Evolutionary conservation across 2,329 filamentous ascomycete species (phyloP).

Genomic region (Monilinia laxa): DNA sequence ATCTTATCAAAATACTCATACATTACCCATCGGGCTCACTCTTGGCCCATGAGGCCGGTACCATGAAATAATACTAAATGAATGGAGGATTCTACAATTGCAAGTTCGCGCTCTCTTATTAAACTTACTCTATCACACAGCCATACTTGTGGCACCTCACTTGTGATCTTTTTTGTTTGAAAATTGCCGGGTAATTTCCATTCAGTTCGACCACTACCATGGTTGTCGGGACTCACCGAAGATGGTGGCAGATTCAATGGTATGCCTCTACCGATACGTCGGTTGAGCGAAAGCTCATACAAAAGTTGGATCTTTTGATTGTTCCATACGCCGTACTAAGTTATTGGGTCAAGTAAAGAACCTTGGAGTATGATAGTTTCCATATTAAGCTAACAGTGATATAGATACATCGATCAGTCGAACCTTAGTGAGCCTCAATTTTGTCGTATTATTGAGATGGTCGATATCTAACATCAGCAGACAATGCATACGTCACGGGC

Average conservation of each 20-base stretch:
- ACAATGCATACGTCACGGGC: slow-evolving; percentile 35
- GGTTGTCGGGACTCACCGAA: background rate
- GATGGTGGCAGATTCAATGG: slow-evolving; percentile 42
- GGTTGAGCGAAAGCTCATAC: slow-evolving; percentile 51
- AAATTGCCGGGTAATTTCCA: background rate
- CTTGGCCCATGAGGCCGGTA: background rate
- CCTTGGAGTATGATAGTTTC: background rate
- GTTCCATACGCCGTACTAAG: slow-evolving; percentile 55
- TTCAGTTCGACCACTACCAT: background rate
- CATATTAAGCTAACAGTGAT: background rate
- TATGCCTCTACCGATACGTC: slow-evolving; percentile 49
- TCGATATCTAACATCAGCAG: slow-evolving; percentile 29
- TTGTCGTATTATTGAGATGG: background rate
- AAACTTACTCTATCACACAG: background rate
- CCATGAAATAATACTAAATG: background rate
- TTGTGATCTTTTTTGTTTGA: background rate
- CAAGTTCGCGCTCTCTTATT: background rate
- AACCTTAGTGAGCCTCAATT: slow-evolving; percentile 28
- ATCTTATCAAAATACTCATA: background rate
- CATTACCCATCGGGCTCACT: background rate
- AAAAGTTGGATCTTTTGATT: slow-evolving; percentile 55
- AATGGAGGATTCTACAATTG: background rate
- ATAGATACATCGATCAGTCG: slow-evolving; percentile 28
- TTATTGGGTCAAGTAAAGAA: slow-evolving; percentile 47
- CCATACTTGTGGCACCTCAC: background rate